Evolutionary conservation across 2,329 filamentous ascomycete genomes (phyloP).

Genomic region (Arthroderma uncinatum): DNA sequence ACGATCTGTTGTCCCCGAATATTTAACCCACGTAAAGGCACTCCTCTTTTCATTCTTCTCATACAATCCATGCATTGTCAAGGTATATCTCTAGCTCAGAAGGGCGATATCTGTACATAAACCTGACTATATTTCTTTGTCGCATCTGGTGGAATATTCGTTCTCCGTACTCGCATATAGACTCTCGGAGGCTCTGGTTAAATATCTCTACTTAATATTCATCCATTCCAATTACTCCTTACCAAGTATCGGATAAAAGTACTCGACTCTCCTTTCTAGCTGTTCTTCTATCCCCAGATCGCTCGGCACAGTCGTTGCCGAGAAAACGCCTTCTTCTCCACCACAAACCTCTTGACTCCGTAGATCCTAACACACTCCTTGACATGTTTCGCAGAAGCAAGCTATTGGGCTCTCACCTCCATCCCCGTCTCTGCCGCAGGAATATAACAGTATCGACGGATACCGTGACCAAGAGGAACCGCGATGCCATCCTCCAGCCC

Average conservation of each 20-base stretch:
- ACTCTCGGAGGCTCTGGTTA: background rate
- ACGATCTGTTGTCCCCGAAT: constrained; percentile 78
- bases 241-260: background rate
- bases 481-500: background rate
- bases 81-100: background rate
- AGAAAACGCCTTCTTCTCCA: background rate
- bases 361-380: background rate
- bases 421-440: background rate
- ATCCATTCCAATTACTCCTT: background rate
- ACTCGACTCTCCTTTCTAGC: background rate
- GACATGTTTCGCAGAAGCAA: too few relatives aligned
- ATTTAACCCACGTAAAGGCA: constrained; percentile 45
- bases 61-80: background rate
- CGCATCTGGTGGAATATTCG: background rate
- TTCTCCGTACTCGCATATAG: background rate
- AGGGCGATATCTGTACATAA: background rate
- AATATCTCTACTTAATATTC: background rate
- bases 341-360: background rate
- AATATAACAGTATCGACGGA: background rate
- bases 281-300: background rate
- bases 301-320: background rate
- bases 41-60: background rate
- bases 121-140: background rate
- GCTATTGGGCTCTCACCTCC: too few relatives aligned
- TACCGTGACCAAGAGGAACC: background rate